Percentiles rank a stretch among this genome's conserved stretches.
Evolutionary conservation across 1,284 basidiomycete genomes (phyloP).

Genomic region (Cryptococcus sp.): DNA sequence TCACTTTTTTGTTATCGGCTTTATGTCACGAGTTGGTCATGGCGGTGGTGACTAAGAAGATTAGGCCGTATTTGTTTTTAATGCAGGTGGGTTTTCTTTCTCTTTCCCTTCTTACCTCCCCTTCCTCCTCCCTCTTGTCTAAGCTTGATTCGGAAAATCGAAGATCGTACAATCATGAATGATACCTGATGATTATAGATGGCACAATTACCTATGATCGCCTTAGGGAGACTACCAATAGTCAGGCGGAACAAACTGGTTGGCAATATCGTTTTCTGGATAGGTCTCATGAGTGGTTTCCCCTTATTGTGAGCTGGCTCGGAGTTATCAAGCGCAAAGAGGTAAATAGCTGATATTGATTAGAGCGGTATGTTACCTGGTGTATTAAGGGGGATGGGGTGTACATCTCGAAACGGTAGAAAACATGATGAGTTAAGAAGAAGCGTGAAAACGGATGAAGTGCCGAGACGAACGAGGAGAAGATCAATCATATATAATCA

Average conservation of each 20-base stretch:
- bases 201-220: constrained; percentile 86
- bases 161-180: background rate
- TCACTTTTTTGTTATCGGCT: constrained; percentile 87
- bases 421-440: too few species aligned
- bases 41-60: constrained; percentile 89
- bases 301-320: constrained; percentile 75
- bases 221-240: constrained; percentile 66
- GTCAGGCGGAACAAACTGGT: constrained; percentile 74
- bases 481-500: too few species aligned
- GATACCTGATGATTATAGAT: constrained; percentile 54
- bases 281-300: constrained; percentile 76
- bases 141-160: background rate
- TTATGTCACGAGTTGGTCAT: constrained; percentile 92
- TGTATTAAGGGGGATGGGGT: too few species aligned
- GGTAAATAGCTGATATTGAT: too few species aligned
- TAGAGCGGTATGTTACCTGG: too few species aligned
- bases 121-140: background rate
- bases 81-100: constrained; percentile 32
- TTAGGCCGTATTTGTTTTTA: constrained; percentile 52
- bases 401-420: too few species aligned
- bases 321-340: too few species aligned
- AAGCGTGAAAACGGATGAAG: too few species aligned
- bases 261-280: constrained; percentile 79
- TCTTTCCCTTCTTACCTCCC: background rate
- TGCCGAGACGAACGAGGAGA: too few species aligned